phyloP scores from a whole-genome alignment of 148 eudicot genomes.

The Amaranthus palmeri region DNA sequence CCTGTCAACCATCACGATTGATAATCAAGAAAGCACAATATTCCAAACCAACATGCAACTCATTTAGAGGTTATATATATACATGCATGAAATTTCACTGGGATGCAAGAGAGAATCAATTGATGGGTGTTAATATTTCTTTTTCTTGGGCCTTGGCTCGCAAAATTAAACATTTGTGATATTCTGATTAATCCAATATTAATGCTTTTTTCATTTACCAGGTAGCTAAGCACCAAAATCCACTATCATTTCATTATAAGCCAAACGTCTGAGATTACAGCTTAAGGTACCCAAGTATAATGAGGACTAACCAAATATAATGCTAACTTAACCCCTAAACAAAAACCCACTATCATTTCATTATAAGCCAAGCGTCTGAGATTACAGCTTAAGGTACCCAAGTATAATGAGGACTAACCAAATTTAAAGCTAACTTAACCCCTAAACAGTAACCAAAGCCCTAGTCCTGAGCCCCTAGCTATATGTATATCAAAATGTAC shows the following conservation, averaged over 20 bases:
- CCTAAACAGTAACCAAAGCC: background rate
- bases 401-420: background rate
- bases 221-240: too few relatives aligned
- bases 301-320: background rate
- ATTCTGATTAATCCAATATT: too few relatives aligned
- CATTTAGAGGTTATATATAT: too few relatives aligned
- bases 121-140: too few relatives aligned
- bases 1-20: slow-evolving; percentile 14
- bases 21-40: background rate
- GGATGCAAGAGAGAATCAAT: too few relatives aligned
- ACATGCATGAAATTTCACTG: too few relatives aligned
- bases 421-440: slow-evolving; percentile 15
- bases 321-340: slow-evolving; percentile 14
- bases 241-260: slow-evolving; percentile 11
- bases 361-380: slow-evolving; percentile 16
- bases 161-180: too few relatives aligned
- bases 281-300: background rate
- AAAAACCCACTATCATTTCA: slow-evolving; percentile 12
- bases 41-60: background rate
- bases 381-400: slow-evolving; percentile 18
- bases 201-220: too few relatives aligned
- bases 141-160: too few relatives aligned
- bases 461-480: background rate
- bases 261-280: slow-evolving; percentile 24
- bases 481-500: slow-evolving; percentile 15